phyloP scores from a whole-genome alignment of 1,139 yeast species.

The Hanseniaspora uvarum region DNA sequence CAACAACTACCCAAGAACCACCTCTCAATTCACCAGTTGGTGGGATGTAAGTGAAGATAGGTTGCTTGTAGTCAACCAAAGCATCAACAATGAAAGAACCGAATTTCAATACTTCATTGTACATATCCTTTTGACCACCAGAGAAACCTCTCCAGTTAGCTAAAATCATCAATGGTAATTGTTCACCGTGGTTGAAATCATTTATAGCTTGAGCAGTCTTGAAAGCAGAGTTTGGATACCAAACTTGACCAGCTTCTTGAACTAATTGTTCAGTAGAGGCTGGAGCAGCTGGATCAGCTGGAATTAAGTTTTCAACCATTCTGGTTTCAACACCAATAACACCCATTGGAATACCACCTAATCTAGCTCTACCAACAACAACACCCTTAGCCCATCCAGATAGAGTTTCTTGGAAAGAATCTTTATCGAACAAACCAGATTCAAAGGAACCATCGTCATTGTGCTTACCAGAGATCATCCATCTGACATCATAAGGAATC shows the following conservation, averaged over 20 bases:
- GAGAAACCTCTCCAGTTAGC: conserved; percentile 99
- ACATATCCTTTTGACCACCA: conserved; percentile 99
- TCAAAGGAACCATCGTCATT: conserved; percentile 57
- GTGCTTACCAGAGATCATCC: conserved; percentile 83
- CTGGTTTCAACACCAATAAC: conserved; percentile 93
- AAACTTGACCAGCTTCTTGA: conserved; percentile 97
- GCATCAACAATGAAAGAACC: conserved; percentile 97
- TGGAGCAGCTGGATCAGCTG: conserved; percentile 98
- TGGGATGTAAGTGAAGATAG: conserved; percentile 91
- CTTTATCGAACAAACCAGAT: conserved; percentile 80
- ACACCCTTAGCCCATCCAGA: conserved; percentile 99
- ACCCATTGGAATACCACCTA: conserved; percentile 98
- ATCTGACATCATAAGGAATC: conserved; percentile 81
- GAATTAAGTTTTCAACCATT: conserved; percentile 74
- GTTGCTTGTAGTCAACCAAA: conserved; percentile 88
- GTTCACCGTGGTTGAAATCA: conserved; percentile 96
- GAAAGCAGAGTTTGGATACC: conserved; percentile 98
- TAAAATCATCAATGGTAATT: conserved; percentile 87
- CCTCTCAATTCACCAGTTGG: conserved; percentile 98
- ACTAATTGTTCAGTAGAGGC: conserved; percentile 76
- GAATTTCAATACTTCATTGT: conserved; percentile 90
- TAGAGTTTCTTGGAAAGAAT: conserved; percentile 91
- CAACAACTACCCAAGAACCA: conserved; percentile 99
- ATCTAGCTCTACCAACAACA: conserved; percentile 95
- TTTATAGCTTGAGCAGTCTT: conserved; percentile 97